Conservation (phyloP, 805 yeast genomes). For the Isabelozyma rhagii region DNA sequence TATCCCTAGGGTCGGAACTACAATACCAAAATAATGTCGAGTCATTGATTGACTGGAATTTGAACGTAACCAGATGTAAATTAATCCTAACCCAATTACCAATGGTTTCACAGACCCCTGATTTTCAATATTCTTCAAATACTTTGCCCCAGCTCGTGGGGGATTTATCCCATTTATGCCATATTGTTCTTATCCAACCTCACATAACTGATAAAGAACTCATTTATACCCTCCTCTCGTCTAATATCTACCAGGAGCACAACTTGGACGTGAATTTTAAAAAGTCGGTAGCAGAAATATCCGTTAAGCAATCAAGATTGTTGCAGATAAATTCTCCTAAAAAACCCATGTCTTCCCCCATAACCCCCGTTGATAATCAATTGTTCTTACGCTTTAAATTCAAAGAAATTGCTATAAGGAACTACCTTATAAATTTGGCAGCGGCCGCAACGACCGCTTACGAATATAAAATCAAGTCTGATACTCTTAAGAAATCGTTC, state of each 20-base stretch:
- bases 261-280: constrained; percentile 43
- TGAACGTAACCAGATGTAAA: constrained; percentile 48
- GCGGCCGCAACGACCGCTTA: constrained; percentile 55
- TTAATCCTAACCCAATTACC: constrained; percentile 41
- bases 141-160: constrained; percentile 40
- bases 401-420: constrained; percentile 45
- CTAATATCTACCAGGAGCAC: constrained; percentile 48
- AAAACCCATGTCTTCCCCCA: constrained; percentile 17
- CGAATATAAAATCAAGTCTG: constrained; percentile 43
- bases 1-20: constrained; percentile 39
- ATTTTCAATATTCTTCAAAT: constrained; percentile 27
- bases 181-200: constrained; percentile 37
- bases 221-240: constrained; percentile 35
- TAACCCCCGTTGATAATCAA: constrained; percentile 26
- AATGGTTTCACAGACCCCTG: constrained; percentile 33
- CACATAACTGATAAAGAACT: constrained; percentile 42
- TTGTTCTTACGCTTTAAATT: constrained; percentile 31
- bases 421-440: constrained; percentile 49
- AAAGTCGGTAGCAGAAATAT: constrained; percentile 46
- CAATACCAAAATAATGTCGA: constrained; percentile 39
- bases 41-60: constrained; percentile 49
- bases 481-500: constrained; percentile 26
- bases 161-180: constrained; percentile 39
- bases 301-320: constrained; percentile 45
- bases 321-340: constrained; percentile 34